Evolutionary conservation across 768 basidiomycete species (phyloP).

Genomic region (Rickenella mellea): DNA sequence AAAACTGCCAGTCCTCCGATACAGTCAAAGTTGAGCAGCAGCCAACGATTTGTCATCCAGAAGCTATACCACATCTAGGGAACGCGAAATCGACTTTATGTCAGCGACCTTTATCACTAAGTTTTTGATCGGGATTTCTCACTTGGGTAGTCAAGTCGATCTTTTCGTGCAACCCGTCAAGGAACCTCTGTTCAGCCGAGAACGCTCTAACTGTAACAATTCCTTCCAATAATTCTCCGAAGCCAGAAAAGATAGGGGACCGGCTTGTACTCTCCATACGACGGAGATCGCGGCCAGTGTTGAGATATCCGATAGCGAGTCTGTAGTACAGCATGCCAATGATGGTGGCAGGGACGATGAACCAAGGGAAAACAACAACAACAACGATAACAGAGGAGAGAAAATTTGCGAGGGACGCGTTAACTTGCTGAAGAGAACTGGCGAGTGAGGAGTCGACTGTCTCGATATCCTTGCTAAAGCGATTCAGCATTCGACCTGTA

Average conservation of each 20-base stretch:
- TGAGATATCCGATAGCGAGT: slow-evolving; percentile 11
- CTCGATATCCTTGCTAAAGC: slow-evolving; percentile 21
- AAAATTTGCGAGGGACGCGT: slow-evolving; percentile 6
- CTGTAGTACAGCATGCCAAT: slow-evolving; percentile 3
- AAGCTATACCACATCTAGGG: slow-evolving; percentile 11
- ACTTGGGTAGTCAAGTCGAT: slow-evolving; percentile 8
- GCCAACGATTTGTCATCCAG: slow-evolving; percentile 13
- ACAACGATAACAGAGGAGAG: slow-evolving; percentile 17
- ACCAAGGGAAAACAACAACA: slow-evolving; percentile 9
- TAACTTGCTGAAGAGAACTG: slow-evolving; percentile 3
- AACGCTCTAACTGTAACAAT: slow-evolving; percentile 13
- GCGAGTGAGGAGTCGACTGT: slow-evolving; percentile 9
- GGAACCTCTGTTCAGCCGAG: slow-evolving; percentile 11
- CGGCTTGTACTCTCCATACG: slow-evolving; percentile 27
- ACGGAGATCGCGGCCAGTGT: slow-evolving; percentile 22
- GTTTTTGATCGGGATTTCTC: neutral
- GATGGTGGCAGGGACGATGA: slow-evolving; percentile 4
- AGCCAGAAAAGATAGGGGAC: slow-evolving; percentile 14
- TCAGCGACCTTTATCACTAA: neutral
- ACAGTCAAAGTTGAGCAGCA: slow-evolving; percentile 21
- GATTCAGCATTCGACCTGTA: slow-evolving; percentile 13
- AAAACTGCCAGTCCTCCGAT: slow-evolving; percentile 25
- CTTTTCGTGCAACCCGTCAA: slow-evolving; percentile 2
- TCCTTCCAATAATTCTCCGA: slow-evolving; percentile 21
- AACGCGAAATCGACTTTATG: slow-evolving; percentile 13